A percentile compares a stretch with the other conserved stretches of the same genome.
phyloP scores from a whole-genome alignment of 164 flowering plant species.

The Sedum album region DNA sequence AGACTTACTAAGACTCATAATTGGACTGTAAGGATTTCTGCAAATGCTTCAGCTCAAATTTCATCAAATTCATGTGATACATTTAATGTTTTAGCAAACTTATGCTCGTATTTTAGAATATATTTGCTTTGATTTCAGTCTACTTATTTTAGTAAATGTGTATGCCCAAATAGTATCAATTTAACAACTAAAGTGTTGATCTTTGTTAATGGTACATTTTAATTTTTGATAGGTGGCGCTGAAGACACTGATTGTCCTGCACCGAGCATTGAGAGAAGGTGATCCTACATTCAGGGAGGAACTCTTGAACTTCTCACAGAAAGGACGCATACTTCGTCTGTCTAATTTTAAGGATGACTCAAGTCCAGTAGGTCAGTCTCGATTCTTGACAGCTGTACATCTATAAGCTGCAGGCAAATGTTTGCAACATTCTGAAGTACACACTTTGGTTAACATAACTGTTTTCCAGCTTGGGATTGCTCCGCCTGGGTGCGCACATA shows the following conservation, averaged over 20 bases:
- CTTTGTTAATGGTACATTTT: not conserved
- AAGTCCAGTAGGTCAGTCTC: constrained; percentile 69
- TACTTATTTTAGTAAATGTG: not conserved
- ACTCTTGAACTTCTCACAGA: constrained; percentile 66
- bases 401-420: not conserved
- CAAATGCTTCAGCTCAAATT: not conserved
- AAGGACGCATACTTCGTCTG: constrained; percentile 74
- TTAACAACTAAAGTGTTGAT: not conserved
- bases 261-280: constrained; percentile 83
- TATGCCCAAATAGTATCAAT: not conserved
- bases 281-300: constrained; percentile 96
- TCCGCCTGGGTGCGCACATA: constrained; percentile 99
- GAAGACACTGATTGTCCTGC: constrained; percentile 85
- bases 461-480: constrained; percentile 92
- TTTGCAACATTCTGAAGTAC: not conserved
- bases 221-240: constrained; percentile 66
- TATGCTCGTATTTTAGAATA: not conserved
- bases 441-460: not conserved
- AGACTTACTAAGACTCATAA: constrained; percentile 84
- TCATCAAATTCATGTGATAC: not conserved
- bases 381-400: not conserved
- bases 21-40: constrained; percentile 66
- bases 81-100: not conserved
- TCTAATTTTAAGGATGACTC: constrained; percentile 98
- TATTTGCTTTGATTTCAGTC: not conserved